Conservation (phyloP, 768 basidiomycete species). For the Tricholoma saponaceum region DNA sequence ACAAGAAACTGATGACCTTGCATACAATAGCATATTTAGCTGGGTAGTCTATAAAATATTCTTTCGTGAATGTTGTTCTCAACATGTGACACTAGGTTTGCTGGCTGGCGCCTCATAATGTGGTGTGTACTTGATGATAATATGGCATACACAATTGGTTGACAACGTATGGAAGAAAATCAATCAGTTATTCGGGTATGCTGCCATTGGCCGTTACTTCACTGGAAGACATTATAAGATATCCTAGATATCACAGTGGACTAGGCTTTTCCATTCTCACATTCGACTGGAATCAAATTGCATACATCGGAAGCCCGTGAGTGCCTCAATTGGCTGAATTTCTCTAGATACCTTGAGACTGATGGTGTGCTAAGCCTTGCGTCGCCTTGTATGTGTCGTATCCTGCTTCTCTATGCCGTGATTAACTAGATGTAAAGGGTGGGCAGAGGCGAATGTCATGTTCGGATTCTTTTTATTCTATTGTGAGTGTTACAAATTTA, state of each 20-base stretch:
- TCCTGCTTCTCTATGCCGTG: conserved; percentile 1
- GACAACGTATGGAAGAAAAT: conserved; percentile 33
- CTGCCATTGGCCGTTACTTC: background rate
- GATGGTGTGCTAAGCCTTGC: conserved; percentile 31
- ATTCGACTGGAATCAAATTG: conserved; percentile 67
- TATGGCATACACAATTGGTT: background rate
- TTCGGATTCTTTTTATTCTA: conserved; percentile 62
- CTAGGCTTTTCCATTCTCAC: conserved; percentile 50
- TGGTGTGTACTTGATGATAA: conserved; percentile 32
- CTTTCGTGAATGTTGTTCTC: conserved; percentile 3
- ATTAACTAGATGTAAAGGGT: conserved; percentile 40
- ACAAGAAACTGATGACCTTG: background rate
- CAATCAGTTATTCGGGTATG: conserved; percentile 55
- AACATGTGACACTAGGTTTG: conserved; percentile 41
- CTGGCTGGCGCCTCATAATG: conserved; percentile 59
- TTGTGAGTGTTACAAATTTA: conserved; percentile 33
- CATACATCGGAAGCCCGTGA: conserved; percentile 63
- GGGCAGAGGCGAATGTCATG: conserved; percentile 71
- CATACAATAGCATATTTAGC: conserved; percentile 35
- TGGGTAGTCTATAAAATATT: conserved; percentile 32
- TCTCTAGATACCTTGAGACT: conserved; percentile 7
- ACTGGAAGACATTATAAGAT: background rate
- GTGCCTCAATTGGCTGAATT: conserved; percentile 15
- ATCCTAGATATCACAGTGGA: conserved; percentile 35
- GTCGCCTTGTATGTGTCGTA: conserved; percentile 38